Evolutionary conservation across 2,329 filamentous ascomycete species (phyloP), one percentile per base, ranked within the genome.

Genomic region (Cytospora piceicola): DNA sequence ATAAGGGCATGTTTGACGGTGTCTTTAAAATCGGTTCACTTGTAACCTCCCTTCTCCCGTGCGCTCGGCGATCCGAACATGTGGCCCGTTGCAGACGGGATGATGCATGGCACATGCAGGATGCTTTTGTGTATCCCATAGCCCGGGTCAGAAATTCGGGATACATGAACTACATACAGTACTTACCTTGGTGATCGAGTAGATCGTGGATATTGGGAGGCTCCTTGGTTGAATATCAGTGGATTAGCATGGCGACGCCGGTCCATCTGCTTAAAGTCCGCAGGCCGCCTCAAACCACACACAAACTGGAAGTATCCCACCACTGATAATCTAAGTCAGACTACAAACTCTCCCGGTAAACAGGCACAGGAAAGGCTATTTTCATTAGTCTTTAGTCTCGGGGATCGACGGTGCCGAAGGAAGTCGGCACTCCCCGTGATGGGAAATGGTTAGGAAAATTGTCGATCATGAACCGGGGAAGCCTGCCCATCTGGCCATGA

Each of bases 381-480:
- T 42, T 20, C 27, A 29, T 29, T 29, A 29, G 27, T 24, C 24
- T 49, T 49, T 49, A 49, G 46, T 49, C 11, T 24, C 46, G n/a
- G n/a, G 46, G n/a, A 49, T 49, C 46, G 46, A 49, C 46, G n/a
- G 46, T 12, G 46, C 46, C 46, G 46, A 49, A 49, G 46, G 24
- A 22, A 46, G 42, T 46, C 42, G 42, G 42, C 20, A 9, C 42
- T 46, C 8, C 42, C 42, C 42, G 42, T 17, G 17, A 46, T 46
- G 42, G n/a, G n/a, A 22, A 46, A 11, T 46, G 20, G 9, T 9
- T 22, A 17, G 42, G n/a, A 9, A 7, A 4, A 39, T 5, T 15
- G 36, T 39, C 36, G 36, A 39, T 39, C 36, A 39, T 34, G 32
- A 34, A 8, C 11, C 8, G 32, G 32, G 32, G 32, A 34, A 34